Evolutionary conservation across 768 basidiomycete genomes (phyloP).

Genomic region (Strobilomyces dryophilus): DNA sequence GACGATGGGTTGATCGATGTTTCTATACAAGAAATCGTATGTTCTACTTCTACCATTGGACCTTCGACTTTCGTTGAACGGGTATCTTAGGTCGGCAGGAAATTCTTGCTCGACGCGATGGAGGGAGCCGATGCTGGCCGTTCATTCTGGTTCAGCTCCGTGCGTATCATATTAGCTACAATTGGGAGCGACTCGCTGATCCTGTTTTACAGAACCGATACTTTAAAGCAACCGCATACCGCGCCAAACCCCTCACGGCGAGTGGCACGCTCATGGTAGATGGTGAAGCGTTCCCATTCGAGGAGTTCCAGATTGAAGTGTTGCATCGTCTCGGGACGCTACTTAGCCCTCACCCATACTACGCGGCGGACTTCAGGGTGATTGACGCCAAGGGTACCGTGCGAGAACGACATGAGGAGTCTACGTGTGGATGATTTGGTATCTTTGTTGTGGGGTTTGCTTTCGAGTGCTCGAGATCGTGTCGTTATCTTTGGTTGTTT

Average conservation of each 20-base stretch:
- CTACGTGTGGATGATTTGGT: not conserved
- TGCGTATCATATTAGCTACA: conserved; percentile 28
- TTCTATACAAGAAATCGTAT: conserved; percentile 57
- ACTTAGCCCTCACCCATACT: conserved; percentile 52
- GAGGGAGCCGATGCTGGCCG: conserved; percentile 61
- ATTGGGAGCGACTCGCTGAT: conserved; percentile 5
- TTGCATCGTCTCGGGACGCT: conserved; percentile 63
- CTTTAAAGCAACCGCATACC: conserved; percentile 69
- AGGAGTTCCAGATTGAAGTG: conserved; percentile 74
- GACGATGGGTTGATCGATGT: conserved; percentile 79
- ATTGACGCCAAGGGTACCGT: conserved; percentile 24
- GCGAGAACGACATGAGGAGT: conserved; percentile 8
- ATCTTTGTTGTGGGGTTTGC: not conserved
- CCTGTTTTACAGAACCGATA: conserved; percentile 52
- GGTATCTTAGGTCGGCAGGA: conserved; percentile 33
- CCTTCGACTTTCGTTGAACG: not conserved
- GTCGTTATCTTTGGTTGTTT: not conserved
- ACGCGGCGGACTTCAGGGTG: conserved; percentile 49
- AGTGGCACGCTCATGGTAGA: conserved; percentile 67
- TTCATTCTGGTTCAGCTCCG: conserved; percentile 57
- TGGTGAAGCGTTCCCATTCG: conserved; percentile 72
- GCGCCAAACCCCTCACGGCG: conserved; percentile 54
- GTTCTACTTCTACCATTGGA: conserved; percentile 13
- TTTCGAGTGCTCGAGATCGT: not conserved
- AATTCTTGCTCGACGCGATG: conserved; percentile 48